Base-by-base conservation (phyloP, 192 early-diverging fungal species). In the Linnemannia hyalina region DNA sequence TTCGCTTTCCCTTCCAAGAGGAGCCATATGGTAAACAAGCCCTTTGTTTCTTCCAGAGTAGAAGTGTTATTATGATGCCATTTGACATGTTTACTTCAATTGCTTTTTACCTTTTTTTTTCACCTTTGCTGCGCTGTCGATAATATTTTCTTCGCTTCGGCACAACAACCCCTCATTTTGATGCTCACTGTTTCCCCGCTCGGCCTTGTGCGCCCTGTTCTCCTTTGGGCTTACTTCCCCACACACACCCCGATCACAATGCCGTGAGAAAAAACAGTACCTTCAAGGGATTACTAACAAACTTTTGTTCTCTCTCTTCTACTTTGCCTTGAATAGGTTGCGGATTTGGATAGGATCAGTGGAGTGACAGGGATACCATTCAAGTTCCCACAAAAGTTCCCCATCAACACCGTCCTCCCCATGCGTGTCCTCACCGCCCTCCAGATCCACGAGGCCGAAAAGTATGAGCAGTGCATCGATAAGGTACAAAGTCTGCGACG, bases 381-480 rank as follows among this genome's bases (percentile, higher is more conserved):
- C 68, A 40, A 70, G 0, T 85, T 85, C 70, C 83, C 83, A 2
- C 36, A 32, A 20, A 38, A 80, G 73, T 85, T 85, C 32, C 83
- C 83, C 41, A 69, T 85, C 23, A 65, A 26, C 70, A 86, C 83
- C 3, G 70, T 86, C 26, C 55, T 86, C 49, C 83, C 79, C n/a
- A 86, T 86, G 83, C 78, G 83, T 26, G 78, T 86, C 5, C 63
- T 86, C n/a, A 80, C 79, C 3, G 83, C 79, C 3, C 29, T 86
- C 15, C 79, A 86, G 70, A 55, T 77, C 7, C 75, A 86, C n/a
- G 83, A 86, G 32, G 65, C 75, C 7, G 83, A 80, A 0, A 80
- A 77, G 57, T 86, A 86, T 44, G 83, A 86, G 54, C 68, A 73
- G 32, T 86, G 83, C 46, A 76, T 86, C 6, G 80, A 80, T 23